Evolutionary conservation across 2,329 filamentous ascomycete species (phyloP).

Genomic region (Fusarium sterilihyphosum): DNA sequence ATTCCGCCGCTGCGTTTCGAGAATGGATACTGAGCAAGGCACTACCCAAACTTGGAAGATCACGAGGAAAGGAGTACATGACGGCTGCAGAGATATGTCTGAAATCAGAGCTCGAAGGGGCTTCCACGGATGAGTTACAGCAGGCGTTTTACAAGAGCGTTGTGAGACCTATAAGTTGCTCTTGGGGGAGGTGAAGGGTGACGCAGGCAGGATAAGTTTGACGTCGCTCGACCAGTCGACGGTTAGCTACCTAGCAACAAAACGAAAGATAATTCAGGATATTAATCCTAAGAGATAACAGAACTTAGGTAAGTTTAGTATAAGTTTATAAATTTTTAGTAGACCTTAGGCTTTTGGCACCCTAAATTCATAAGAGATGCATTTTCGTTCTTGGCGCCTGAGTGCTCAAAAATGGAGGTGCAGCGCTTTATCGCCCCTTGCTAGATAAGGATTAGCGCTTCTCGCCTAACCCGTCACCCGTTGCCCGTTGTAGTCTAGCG

Average conservation of each 20-base stretch:
- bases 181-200: neutral
- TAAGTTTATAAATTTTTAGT: accelerated
- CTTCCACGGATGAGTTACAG: neutral
- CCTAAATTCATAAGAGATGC: neutral
- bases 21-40: neutral
- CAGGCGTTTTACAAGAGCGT: neutral
- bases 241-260: no score
- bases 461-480: neutral
- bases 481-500: neutral
- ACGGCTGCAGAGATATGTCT: neutral
- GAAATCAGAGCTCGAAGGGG: accelerated
- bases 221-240: no score
- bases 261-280: neutral
- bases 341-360: neutral
- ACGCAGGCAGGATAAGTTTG: neutral
- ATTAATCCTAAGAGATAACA: no score
- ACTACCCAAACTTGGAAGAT: neutral
- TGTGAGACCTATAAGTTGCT: neutral
- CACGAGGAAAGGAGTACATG: neutral
- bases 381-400: neutral
- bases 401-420: neutral
- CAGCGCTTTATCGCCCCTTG: neutral
- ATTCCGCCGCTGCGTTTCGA: neutral
- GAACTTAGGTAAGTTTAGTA: no score
- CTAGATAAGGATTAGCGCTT: neutral